Conservation (phyloP, 805 yeast species). For the Pichia membranifaciens region DNA sequence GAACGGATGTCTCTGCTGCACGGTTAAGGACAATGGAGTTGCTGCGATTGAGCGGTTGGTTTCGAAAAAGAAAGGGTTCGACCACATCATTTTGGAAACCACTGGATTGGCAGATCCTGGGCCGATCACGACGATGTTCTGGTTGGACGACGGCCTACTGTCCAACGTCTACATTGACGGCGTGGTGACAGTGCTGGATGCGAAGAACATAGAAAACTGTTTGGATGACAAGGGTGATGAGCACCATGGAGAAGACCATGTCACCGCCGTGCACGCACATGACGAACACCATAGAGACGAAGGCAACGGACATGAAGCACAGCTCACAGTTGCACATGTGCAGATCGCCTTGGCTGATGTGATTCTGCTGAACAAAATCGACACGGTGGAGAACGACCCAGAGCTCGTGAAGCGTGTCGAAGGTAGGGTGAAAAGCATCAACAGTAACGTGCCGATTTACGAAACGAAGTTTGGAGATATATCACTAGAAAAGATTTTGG, state of each 20-base stretch:
- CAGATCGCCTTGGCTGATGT: conserved; percentile 90
- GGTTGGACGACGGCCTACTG: conserved; percentile 88
- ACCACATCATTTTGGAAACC: conserved; percentile 88
- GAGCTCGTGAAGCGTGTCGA: conserved; percentile 18
- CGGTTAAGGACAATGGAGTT: conserved; percentile 93
- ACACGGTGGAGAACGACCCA: conserved; percentile 34
- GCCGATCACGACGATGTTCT: conserved; percentile 94
- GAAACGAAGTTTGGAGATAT: conserved; percentile 73
- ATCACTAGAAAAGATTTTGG: conserved; percentile 58
- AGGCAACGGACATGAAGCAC: not conserved
- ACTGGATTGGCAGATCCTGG: conserved; percentile 98
- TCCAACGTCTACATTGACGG: conserved; percentile 88
- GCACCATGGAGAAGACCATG: conserved; percentile 39
- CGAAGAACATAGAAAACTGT: conserved; percentile 57
- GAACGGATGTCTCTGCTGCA: conserved; percentile 94
- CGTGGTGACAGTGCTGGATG: conserved; percentile 80
- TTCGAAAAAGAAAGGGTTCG: conserved; percentile 61
- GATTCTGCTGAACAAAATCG: conserved; percentile 73
- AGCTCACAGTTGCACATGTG: conserved; percentile 72
- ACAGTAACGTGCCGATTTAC: conserved; percentile 60
- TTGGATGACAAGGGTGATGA: conserved; percentile 48
- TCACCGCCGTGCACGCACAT: conserved; percentile 22
- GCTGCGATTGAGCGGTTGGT: conserved; percentile 87
- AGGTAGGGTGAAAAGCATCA: conserved; percentile 46
- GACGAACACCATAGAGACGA: conserved; percentile 21